Percentiles rank a stretch among this genome's conserved stretches.
Conservation (phyloP, 345 rosid genomes). For the Raphanus raphanistrum region DNA sequence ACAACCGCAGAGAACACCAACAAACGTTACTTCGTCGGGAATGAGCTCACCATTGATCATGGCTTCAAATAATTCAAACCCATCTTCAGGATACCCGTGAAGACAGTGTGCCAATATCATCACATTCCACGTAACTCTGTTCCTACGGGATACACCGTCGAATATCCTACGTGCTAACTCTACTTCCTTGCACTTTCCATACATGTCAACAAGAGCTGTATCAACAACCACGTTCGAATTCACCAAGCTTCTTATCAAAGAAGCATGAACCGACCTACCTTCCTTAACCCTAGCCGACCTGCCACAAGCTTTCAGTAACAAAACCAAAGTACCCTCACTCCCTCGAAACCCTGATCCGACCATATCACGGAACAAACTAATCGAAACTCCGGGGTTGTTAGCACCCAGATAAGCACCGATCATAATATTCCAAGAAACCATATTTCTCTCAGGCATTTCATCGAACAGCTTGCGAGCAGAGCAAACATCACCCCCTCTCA, state of each 20-base stretch:
- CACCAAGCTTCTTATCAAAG: conserved; percentile 37
- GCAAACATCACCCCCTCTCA: conserved; percentile 36
- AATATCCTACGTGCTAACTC: conserved; percentile 56
- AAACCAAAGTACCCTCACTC: conserved; percentile 46
- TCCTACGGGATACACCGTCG: conserved; percentile 43
- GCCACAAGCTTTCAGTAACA: conserved; percentile 55
- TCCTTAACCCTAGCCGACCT: conserved; percentile 65
- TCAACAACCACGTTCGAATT: conserved; percentile 39
- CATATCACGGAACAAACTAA: conserved; percentile 67
- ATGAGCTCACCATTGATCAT: conserved; percentile 34
- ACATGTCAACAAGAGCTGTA: conserved; percentile 67
- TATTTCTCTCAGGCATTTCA: conserved; percentile 47
- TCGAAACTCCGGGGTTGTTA: conserved; percentile 54
- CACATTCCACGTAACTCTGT: conserved; percentile 67
- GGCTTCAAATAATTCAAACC: conserved; percentile 50
- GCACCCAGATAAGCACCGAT: conserved; percentile 51
- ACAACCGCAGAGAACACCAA: conserved; percentile 68
- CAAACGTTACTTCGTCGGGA: conserved; percentile 61
- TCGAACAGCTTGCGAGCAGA: conserved; percentile 56
- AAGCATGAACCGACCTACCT: conserved; percentile 74
- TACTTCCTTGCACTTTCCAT: conserved; percentile 57
- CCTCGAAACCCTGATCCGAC: conserved; percentile 41
- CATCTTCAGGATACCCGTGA: conserved; percentile 62
- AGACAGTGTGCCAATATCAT: conserved; percentile 81
- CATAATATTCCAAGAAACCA: conserved; percentile 66